Base-by-base conservation (phyloP, 148 eudicot genomes). In the Fagopyrum esculentum region DNA sequence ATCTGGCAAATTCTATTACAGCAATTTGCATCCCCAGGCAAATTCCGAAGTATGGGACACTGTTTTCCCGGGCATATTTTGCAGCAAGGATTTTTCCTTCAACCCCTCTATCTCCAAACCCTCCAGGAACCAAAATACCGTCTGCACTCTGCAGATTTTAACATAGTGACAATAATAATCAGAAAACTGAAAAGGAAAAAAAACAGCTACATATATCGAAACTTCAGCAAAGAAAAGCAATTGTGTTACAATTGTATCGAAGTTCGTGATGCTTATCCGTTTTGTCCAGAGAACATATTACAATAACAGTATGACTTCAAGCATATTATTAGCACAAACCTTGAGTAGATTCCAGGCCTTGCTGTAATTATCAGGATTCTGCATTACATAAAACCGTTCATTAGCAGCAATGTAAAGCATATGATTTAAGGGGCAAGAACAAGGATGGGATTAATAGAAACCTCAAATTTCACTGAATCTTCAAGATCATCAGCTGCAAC, bases 11-110 rank as follows among this genome's bases (percentile, higher is more conserved):
- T 84, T 95, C 99, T 68, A 95, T 84, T 0, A 95, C 99, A 83
- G 98, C 96, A 79, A 78, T 89, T 79, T 95, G 99, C 99, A 95
- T 92, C 52, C 99, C 99, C 61, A 95, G 80, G 79, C 98, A 95
- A 78, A 95, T 92, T 61, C 98, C 98, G 52, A 95, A 86, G 69
- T 80, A 95, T 51, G 99, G 98, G 60, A 92, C 73, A 77, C 54
- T 80, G 17, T 90, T 90, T 85, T 92, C 90, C 16, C 99, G 93
- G 72, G 99, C 99, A 84, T 90, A 92, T 69, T 92, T 87, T 60
- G 99, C 99, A 57, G 99, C 99, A 40, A 89, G 81, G 63, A 95
- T 92, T 84, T 90, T 95, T 60, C 99, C 98, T 85, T 95, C 87
- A 45, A 95, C 96, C 6, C 99, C 99, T 81, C 99, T 84, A 82